Conservation (phyloP, 345 rosid genomes). For the Bruguiera parviflora region DNA sequence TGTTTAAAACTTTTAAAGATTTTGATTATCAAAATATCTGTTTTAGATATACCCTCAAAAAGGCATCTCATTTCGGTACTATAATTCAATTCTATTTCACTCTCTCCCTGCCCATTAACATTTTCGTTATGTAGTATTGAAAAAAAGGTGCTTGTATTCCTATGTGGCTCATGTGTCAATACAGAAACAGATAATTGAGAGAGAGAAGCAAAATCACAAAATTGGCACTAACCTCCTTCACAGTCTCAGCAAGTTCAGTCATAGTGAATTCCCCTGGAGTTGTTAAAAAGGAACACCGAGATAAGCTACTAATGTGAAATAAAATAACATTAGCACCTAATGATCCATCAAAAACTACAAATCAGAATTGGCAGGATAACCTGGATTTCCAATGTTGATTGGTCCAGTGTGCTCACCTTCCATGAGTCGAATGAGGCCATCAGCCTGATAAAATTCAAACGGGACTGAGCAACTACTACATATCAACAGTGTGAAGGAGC, state of each 20-base stretch:
- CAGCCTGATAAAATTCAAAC: constrained; percentile 43
- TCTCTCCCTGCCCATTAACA: no score
- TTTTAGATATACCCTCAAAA: no score
- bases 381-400: constrained; percentile 97
- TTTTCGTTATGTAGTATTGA: no score
- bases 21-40: no score
- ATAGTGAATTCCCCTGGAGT: constrained; percentile 81
- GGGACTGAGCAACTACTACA: background rate
- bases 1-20: no score
- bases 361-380: constrained; percentile 20
- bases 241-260: constrained; percentile 84
- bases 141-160: no score
- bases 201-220: background rate
- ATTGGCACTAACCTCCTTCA: constrained; percentile 66
- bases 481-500: background rate
- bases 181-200: background rate
- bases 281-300: background rate
- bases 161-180: background rate
- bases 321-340: background rate
- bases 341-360: background rate
- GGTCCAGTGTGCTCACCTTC: constrained; percentile 93
- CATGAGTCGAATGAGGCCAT: constrained; percentile 93
- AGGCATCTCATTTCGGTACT: no score
- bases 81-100: no score
- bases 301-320: background rate